Conservation (phyloP, 140 eudicot species). For the Stevia rebaudiana region DNA sequence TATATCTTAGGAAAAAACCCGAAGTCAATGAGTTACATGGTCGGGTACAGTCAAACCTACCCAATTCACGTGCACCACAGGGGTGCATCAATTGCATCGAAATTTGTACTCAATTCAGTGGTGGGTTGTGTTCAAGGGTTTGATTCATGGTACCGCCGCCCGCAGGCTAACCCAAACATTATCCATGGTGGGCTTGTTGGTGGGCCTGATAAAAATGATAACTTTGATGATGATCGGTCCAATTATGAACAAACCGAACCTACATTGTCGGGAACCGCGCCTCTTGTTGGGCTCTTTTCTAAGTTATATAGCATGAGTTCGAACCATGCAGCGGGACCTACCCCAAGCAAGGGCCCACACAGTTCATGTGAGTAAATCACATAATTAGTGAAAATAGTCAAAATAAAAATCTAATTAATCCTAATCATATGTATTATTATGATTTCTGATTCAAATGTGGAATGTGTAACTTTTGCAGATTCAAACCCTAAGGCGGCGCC, state of each 20-base stretch:
- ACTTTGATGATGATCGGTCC: constrained; percentile 55
- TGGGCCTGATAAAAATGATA: constrained; percentile 67
- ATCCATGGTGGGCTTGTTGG: constrained; percentile 79
- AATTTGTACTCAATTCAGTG: constrained; percentile 25
- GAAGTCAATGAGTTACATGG: constrained; percentile 69
- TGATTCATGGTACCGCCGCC: constrained; percentile 70
- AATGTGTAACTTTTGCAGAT: constrained; percentile 26
- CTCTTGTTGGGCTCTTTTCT: constrained; percentile 80
- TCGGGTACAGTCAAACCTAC: constrained; percentile 71
- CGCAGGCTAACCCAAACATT: constrained; percentile 61
- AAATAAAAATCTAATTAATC: background rate
- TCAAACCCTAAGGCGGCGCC: constrained; percentile 18
- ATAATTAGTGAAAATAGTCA: background rate
- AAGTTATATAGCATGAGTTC: constrained; percentile 40
- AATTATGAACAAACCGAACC: constrained; percentile 89
- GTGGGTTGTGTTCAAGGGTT: constrained; percentile 84
- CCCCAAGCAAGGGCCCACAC: constrained; percentile 13
- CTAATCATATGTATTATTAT: background rate
- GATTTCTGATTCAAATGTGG: constrained; percentile 5
- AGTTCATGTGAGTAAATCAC: constrained; percentile 32
- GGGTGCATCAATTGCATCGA: constrained; percentile 70
- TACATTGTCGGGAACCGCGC: constrained; percentile 71
- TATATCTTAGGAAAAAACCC: constrained; percentile 92
- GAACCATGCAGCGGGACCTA: constrained; percentile 22
- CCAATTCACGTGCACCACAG: constrained; percentile 83